phyloP scores from a whole-genome alignment of 495 filamentous ascomycete genomes.

The Aspergillus sclerotioniger region DNA sequence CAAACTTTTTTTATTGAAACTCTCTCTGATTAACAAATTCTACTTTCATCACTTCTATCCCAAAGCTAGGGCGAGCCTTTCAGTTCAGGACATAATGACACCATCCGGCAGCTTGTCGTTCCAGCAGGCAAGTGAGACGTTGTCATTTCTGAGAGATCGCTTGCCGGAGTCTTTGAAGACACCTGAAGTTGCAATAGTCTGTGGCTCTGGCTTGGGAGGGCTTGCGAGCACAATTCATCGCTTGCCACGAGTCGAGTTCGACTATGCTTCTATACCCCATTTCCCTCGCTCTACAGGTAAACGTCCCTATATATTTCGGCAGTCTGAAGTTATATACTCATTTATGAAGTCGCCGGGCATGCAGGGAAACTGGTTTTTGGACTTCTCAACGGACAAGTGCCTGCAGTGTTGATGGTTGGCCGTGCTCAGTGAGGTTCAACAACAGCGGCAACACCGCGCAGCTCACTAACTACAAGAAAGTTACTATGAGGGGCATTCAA shows the following conservation, averaged over 20 bases:
- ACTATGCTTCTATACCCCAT: conserved; percentile 62
- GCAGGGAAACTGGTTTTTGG: conserved; percentile 75
- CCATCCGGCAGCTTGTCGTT: conserved; percentile 19
- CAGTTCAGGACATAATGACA: conserved; percentile 15
- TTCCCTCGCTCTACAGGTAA: conserved; percentile 66
- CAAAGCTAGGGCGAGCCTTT: too few species aligned
- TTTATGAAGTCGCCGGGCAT: conserved; percentile 60
- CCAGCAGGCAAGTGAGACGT: conserved; percentile 41
- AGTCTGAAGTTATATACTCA: background rate
- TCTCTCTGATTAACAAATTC: too few species aligned
- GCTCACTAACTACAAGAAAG: conserved; percentile 33
- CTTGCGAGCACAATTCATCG: conserved; percentile 59
- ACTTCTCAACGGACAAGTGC: conserved; percentile 52
- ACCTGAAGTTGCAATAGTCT: conserved; percentile 67
- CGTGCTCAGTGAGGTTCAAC: conserved; percentile 63
- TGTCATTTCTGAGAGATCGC: conserved; percentile 31
- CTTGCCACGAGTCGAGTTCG: conserved; percentile 53
- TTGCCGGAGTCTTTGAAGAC: conserved; percentile 47
- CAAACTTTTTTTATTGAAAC: too few species aligned
- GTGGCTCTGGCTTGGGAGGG: conserved; percentile 70
- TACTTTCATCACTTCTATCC: too few species aligned
- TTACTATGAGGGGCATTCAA: conserved; percentile 75
- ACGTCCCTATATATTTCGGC: conserved; percentile 13
- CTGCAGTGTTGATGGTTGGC: conserved; percentile 71
- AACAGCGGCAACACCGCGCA: background rate